Evolutionary conservation across 169 alveolate genomes (phyloP).

Genomic region (Eimeria sp.): DNA sequence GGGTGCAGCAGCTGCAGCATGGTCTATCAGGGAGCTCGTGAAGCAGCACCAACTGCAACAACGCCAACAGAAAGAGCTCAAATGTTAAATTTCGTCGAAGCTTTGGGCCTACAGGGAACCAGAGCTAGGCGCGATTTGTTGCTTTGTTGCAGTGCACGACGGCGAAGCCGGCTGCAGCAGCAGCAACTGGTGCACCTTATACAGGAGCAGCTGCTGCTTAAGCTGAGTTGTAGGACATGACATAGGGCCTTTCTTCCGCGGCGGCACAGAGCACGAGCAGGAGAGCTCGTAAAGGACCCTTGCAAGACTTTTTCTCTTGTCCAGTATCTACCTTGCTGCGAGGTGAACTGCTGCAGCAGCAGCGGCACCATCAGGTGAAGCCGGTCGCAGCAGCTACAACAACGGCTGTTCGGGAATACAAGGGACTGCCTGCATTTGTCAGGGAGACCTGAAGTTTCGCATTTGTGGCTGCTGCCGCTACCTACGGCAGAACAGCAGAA

Average conservation of each 20-base stretch:
- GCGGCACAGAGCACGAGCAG: slow-evolving; percentile 29
- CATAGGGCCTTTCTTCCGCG: not conserved
- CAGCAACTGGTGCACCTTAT: not conserved
- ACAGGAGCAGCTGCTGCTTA: slow-evolving; percentile 14
- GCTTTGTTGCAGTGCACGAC: not conserved
- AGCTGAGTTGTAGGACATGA: not conserved
- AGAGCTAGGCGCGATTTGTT: not conserved
- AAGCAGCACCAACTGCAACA: slow-evolving; percentile 33
- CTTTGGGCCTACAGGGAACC: not conserved
- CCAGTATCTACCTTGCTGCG: not conserved
- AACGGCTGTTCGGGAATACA: not conserved
- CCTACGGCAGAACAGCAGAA: slow-evolving; percentile 26
- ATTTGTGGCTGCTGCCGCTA: not conserved
- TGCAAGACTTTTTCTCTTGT: not conserved
- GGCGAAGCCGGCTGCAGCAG: slow-evolving; percentile 39
- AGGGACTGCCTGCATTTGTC: not conserved
- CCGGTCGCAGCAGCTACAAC: slow-evolving; percentile 33
- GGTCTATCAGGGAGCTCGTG: slow-evolving; percentile 73
- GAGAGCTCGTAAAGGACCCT: slow-evolving; percentile 11
- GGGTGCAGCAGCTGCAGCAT: slow-evolving; percentile 77
- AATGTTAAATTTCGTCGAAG: not conserved
- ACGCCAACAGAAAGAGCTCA: not conserved
- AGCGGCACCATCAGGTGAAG: slow-evolving; percentile 24
- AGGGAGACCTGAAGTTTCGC: not conserved
- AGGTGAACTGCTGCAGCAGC: slow-evolving; percentile 9